Evolutionary conservation across 2,329 filamentous ascomycete genomes (phyloP), one percentile per base, ranked within the genome.

Genomic region (Phialocephala sp.): DNA sequence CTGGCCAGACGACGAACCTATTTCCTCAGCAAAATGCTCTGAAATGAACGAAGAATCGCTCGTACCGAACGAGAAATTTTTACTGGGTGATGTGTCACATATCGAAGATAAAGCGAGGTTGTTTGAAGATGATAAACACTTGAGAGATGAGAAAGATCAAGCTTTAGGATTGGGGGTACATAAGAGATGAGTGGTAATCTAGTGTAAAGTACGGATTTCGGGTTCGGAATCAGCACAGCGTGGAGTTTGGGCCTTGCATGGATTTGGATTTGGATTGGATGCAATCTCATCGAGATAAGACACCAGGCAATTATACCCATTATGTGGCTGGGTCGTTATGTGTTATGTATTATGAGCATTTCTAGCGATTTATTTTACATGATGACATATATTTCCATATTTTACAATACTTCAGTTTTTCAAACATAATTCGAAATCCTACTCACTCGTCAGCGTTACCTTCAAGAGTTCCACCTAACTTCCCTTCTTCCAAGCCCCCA

Each of bases 101-200:
- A 63, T 78, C 0, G 80, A 82, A 64, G 78, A 79, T 15, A 83
- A 82, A 70, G 78, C 75, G 18, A 72, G 81, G 11, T 71, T 78
- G 1, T 71, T 73, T 0, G 77, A 77, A 0, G 77, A 79, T 4
- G 79, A 79, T 60, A 77, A 77, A 64, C 70, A 74, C 65, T 66
- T 77, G 11, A 60, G 70, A 55, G 72, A 72, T 50, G 75, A 76
- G 61, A 71, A 72, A 52, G 75, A 76, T 54, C 50, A 63, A 27
- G 60, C 63, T 18, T 61, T 72, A 35, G 64, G 70, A 2, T 35
- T 68, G 58, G 63, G 67, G 37, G 41, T 20, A 37, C 41, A 63
- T 22, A 58, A 63, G 55, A 58, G 27, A 32, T 32, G 27, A 32
- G 27, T 32, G 47, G 27, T 58, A 32, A 63, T 37, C 9, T 39